A percentile compares a stretch with the other conserved stretches of the same genome.
Evolutionary conservation across 2,329 filamentous ascomycete genomes (phyloP).

Genomic region (Monilinia fructicola): DNA sequence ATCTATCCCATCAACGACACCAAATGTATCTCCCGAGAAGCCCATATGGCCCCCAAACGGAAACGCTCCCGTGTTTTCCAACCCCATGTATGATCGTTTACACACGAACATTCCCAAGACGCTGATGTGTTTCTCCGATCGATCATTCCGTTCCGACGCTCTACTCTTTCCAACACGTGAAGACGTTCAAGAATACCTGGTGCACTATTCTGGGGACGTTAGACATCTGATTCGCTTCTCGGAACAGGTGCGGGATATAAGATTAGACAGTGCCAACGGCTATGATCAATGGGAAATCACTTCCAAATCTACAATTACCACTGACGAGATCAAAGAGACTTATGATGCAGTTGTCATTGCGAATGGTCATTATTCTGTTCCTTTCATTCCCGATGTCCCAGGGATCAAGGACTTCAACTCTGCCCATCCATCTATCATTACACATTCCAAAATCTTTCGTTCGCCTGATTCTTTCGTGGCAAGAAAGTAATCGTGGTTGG

Average conservation of each 20-base stretch:
- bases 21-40: conserved; percentile 60
- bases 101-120: conserved; percentile 84
- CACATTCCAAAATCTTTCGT: conserved; percentile 80
- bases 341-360: conserved; percentile 75
- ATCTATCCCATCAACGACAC: conserved; percentile 67
- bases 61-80: conserved; percentile 61
- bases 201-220: conserved; percentile 65
- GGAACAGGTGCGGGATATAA: conserved; percentile 65
- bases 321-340: conserved; percentile 26
- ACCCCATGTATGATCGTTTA: conserved; percentile 77
- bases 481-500: conserved; percentile 84
- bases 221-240: conserved; percentile 66
- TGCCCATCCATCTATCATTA: conserved; percentile 59
- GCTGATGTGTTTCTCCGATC: conserved; percentile 78
- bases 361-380: conserved; percentile 71
- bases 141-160: conserved; percentile 60
- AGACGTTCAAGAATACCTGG: conserved; percentile 71
- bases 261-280: conserved; percentile 34
- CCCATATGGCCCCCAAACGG: conserved; percentile 52
- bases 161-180: conserved; percentile 74
- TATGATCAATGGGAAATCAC: conserved; percentile 57
- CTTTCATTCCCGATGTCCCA: conserved; percentile 62
- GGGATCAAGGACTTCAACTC: conserved; percentile 60
- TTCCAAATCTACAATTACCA: conserved; percentile 34
- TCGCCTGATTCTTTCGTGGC: conserved; percentile 58